Base-by-base conservation (phyloP, 1,284 basidiomycete genomes). In the Rhodotorula sp. region DNA sequence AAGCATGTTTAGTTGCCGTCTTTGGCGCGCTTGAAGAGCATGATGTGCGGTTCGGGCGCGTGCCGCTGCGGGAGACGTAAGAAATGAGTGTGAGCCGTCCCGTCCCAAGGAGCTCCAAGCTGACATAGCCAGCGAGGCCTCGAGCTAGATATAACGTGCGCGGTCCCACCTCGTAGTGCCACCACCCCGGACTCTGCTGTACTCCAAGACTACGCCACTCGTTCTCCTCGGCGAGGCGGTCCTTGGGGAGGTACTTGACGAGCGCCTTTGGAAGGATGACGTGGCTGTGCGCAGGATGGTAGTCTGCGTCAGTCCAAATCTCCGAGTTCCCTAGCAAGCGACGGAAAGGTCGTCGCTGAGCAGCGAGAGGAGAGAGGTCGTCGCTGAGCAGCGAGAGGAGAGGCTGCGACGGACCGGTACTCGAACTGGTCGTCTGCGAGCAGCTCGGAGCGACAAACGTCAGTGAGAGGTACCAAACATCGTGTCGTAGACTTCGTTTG, bases 261-360 rank as follows among this genome's bases (percentile, higher is more conserved):
- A 77, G 73, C n/a, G 68, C 69, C 60, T 77, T 77, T 7, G 76
- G 76, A 17, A 77, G 46, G 54, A 77, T 76, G 36, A 77, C 76
- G 62, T 77, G 76, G 3, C 74, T 72, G 60, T 61, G 59, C 5
- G 22, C 5, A 17, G 27, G 24, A 36, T 22, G n/a, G n/a, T n/a
- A n/a, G n/a, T n/a, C n/a, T n/a, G n/a, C n/a, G n/a, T n/a, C n/a
- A n/a, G n/a, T n/a, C n/a, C n/a, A n/a, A n/a, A n/a, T n/a, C n/a
- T n/a, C n/a, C n/a, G n/a, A n/a, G n/a, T n/a, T n/a, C 29, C 4
- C 20, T 10, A 6, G 32, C 19, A 46, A 46, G 32, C 6, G 47
- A 17, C n/a, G 22, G 9, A 7, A n/a, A 2, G 32, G 19, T 7
- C 4, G 20, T 22, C 7, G 0, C n/a, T 32, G 54, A 29, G 39